Evolutionary conservation across 2,329 filamentous ascomycete genomes (phyloP).

Genomic region (Daldinia eschscholtzii): DNA sequence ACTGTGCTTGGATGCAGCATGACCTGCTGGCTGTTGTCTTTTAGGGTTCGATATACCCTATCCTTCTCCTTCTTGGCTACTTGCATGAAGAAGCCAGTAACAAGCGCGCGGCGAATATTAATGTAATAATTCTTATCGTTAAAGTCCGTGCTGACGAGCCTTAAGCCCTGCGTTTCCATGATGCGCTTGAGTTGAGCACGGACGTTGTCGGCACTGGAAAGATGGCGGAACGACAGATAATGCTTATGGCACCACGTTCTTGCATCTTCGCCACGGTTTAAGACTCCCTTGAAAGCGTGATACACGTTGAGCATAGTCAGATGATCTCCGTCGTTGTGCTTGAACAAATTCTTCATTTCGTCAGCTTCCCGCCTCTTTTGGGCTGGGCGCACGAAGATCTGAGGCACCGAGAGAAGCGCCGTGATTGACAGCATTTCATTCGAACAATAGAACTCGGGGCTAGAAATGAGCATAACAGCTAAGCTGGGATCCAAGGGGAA

Average conservation of each 20-base stretch:
- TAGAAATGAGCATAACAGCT: slow-evolving; percentile 97
- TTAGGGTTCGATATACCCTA: slow-evolving; percentile 95
- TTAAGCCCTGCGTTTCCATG: slow-evolving; percentile 92
- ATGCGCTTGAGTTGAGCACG: slow-evolving; percentile 92
- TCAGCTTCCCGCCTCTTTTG: slow-evolving; percentile 90
- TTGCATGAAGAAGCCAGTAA: slow-evolving; percentile 99
- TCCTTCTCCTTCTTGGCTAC: slow-evolving; percentile 92
- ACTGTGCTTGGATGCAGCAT: slow-evolving; percentile 94
- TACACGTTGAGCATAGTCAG: slow-evolving; percentile 97
- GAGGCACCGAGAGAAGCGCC: slow-evolving; percentile 91
- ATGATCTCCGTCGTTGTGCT: slow-evolving; percentile 93
- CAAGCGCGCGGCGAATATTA: slow-evolving; percentile 93
- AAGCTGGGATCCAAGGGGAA: slow-evolving; percentile 95
- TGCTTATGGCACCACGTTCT: slow-evolving; percentile 98
- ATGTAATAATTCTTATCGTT: slow-evolving; percentile 98
- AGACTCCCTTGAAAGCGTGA: slow-evolving; percentile 90
- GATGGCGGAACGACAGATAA: slow-evolving; percentile 88
- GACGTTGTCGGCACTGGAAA: slow-evolving; percentile 94
- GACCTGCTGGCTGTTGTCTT: slow-evolving; percentile 95
- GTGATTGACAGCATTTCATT: slow-evolving; percentile 98
- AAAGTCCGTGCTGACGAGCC: slow-evolving; percentile 89
- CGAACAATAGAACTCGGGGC: slow-evolving; percentile 97
- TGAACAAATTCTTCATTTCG: slow-evolving; percentile 96
- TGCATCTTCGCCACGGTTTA: slow-evolving; percentile 73
- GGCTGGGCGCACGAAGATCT: slow-evolving; percentile 91